Percentiles rank a stretch among this genome's conserved stretches.
Conservation (phyloP, 805 yeast genomes). For the Starmerella potacharoeniae region DNA sequence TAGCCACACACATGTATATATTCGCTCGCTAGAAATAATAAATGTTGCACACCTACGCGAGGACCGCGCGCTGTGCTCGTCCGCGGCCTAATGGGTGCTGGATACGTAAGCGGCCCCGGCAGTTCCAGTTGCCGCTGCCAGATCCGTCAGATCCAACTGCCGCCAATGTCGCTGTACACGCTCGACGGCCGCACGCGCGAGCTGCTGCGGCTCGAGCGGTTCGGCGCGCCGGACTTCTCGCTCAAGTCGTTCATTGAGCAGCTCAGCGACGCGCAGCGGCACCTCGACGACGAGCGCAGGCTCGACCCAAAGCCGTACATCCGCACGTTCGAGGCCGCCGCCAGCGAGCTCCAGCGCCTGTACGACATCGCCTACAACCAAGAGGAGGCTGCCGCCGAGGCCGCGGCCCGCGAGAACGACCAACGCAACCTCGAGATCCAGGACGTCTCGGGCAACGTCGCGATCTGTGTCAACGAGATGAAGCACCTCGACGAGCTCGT, state of each 20-base stretch:
- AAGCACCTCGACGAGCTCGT: slow-evolving; percentile 29
- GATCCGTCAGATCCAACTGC: not conserved
- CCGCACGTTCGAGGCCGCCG: slow-evolving; percentile 78
- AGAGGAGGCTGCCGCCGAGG: slow-evolving; percentile 42
- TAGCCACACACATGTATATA: too few species aligned
- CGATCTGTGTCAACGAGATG: slow-evolving; percentile 28
- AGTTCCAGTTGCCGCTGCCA: not conserved
- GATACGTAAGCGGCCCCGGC: not conserved
- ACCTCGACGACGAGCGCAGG: slow-evolving; percentile 24
- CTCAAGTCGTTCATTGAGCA: slow-evolving; percentile 74
- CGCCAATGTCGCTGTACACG: slow-evolving; percentile 24
- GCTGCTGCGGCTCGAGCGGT: slow-evolving; percentile 26
- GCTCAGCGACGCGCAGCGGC: slow-evolving; percentile 55
- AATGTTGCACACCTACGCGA: too few species aligned
- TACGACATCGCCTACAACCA: slow-evolving; percentile 43
- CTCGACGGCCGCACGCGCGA: slow-evolving; percentile 28
- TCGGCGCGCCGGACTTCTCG: slow-evolving; percentile 35
- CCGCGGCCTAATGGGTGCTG: not conserved
- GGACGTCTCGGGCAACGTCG: slow-evolving; percentile 40
- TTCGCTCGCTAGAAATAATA: too few species aligned
- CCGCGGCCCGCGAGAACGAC: slow-evolving; percentile 50
- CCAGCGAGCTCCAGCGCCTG: slow-evolving; percentile 56
- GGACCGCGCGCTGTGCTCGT: too few species aligned
- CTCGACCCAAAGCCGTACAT: slow-evolving; percentile 91
- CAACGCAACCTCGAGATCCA: slow-evolving; percentile 59